These are phyloP conservation scores for Termitomyces sp. DNA, from an alignment of 768 basidiomycete genomes.

Conservation along the genomic window DNA sequence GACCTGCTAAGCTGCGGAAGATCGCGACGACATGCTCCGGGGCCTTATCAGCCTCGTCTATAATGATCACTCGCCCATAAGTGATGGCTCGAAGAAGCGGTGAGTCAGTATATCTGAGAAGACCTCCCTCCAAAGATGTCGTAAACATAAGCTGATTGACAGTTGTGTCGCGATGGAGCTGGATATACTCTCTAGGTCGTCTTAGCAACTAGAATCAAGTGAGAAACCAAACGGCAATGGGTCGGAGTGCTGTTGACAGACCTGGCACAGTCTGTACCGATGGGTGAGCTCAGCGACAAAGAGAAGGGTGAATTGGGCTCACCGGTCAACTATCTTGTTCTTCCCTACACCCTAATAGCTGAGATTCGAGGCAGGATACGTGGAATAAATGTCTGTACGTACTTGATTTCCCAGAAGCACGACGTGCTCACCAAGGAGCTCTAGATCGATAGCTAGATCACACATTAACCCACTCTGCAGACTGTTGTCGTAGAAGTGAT, in stretches of 20 bases:
- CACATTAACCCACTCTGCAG: constrained; percentile 63
- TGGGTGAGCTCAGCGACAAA: not conserved
- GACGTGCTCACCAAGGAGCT: constrained; percentile 56
- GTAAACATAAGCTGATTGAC: constrained; percentile 69
- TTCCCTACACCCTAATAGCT: constrained; percentile 54
- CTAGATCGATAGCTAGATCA: constrained; percentile 57
- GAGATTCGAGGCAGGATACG: not conserved
- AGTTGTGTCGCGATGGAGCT: constrained; percentile 65
- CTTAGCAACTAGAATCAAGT: constrained; percentile 39
- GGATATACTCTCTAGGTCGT: constrained; percentile 63
- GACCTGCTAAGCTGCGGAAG: constrained; percentile 63
- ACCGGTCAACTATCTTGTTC: constrained; percentile 66
- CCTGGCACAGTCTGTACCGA: constrained; percentile 45
- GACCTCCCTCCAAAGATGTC: constrained; percentile 50
- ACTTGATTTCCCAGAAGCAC: constrained; percentile 67
- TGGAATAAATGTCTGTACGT: constrained; percentile 5
- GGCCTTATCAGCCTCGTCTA: constrained; percentile 71
- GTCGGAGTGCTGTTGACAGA: constrained; percentile 13
- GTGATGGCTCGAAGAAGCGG: constrained; percentile 60
- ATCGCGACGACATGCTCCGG: constrained; percentile 70
- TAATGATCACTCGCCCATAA: constrained; percentile 58
- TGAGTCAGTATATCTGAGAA: constrained; percentile 58
- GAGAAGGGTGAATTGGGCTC: constrained; percentile 9
- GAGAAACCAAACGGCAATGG: not conserved
- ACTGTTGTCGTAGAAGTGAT: constrained; percentile 66